Base-by-base conservation (phyloP, 495 filamentous ascomycete genomes). In the Hypoxylon rickii region DNA sequence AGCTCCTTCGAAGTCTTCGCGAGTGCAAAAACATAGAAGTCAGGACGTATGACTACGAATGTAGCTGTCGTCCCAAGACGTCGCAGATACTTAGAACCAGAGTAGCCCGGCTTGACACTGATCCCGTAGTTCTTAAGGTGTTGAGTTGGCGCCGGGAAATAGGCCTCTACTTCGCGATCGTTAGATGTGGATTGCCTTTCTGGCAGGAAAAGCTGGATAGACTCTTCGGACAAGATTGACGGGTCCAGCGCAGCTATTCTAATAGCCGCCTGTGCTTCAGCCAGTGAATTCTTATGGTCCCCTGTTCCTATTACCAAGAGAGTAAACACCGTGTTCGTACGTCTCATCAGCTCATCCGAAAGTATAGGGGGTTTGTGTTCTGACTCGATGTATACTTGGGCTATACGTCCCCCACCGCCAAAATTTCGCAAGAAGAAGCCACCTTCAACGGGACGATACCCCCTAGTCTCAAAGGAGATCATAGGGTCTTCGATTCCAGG, bases 311-410 rank as follows among this genome's bases (percentile, higher is more conserved):
- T 45, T 2, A 66, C 21, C 0, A 66, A 13, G 10, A 65, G 51
- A 2, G 51, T 57, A 50, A 65, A 52, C 7, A 38, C 57, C 18
- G 61, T 49, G 8, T 44, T n/a, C 4, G 37, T 46, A 13, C 36
- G 32, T 2, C 26, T 33, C 34, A 65, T 39, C 32, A 66, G 48
- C 20, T 33, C 31, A 51, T 66, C 64, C 10, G 64, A 66, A 10
- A 66, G 15, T 11, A 51, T 39, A 17, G 48, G 49, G 22, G 38
- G 8, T 17, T 48, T 13, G 11, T n/a, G 4, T 10, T 22, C 20
- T 13, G 44, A 63, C 12, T 54, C 47, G 19, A 70, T 33, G 21
- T 66, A 66, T 16, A 70, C 51, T 43, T 70, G 67, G 0, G 67
- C 55, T 1, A 70, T 10, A 3, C 58, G 59, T 3, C 55, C 51